These are phyloP conservation scores for Petunia secreta DNA, from an alignment of 257 asterid genomes.

Conservation along the genomic window DNA sequence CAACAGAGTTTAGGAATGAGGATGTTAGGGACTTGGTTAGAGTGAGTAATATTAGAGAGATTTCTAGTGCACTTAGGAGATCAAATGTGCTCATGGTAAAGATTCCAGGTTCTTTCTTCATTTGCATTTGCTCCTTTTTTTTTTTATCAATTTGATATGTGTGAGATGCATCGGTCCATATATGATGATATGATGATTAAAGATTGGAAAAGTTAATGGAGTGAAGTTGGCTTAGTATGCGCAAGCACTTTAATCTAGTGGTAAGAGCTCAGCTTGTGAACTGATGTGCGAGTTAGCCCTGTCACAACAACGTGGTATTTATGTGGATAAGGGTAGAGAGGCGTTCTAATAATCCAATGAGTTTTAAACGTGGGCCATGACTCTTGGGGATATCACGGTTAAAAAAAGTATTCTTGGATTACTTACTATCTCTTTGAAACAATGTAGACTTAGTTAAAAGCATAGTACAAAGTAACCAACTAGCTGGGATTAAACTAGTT, in stretches of 20 bases:
- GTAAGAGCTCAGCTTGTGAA: no score
- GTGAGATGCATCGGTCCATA: neutral
- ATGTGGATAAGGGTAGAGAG: no score
- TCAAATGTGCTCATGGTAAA: constrained; percentile 58
- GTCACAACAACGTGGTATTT: no score
- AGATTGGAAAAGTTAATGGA: neutral
- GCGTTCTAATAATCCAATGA: no score
- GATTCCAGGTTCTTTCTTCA: constrained; percentile 55
- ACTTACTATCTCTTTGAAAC: neutral
- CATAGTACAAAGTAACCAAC: constrained; percentile 9
- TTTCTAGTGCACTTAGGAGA: constrained; percentile 49
- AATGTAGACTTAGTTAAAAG: neutral
- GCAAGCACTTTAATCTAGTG: no score
- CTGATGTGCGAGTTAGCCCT: no score
- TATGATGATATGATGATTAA: neutral
- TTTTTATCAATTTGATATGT: neutral
- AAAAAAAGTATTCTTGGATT: neutral
- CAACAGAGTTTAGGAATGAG: constrained; percentile 48
- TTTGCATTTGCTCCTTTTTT: neutral
- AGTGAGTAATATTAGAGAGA: constrained; percentile 63
- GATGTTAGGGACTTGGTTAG: constrained; percentile 67
- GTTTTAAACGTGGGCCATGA: no score
- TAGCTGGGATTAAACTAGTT: constrained; percentile 12
- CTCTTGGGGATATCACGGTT: no score
- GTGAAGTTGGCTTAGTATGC: no score